These are phyloP conservation scores for Pelargonium nanum DNA, from an alignment of 345 rosid genomes.

Conservation along the genomic window DNA sequence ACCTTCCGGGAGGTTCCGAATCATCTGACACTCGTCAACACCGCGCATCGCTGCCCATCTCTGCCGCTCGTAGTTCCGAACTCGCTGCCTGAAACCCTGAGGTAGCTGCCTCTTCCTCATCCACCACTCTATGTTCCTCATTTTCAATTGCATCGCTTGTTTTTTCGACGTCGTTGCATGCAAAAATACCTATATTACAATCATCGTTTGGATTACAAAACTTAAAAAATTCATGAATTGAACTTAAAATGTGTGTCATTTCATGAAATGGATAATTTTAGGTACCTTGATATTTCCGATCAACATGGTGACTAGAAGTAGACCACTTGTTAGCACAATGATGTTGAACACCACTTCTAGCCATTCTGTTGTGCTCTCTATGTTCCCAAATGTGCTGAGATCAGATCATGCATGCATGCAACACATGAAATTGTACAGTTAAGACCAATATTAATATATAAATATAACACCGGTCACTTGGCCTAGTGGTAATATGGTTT, in stretches of 20 bases:
- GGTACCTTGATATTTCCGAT: conserved; percentile 93
- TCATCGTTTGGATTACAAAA: no score
- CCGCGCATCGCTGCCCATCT: conserved; percentile 99
- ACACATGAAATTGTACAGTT: no score
- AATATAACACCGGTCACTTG: no score
- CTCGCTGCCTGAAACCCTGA: conserved; percentile 70
- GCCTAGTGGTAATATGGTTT: no score
- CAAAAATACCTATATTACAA: conserved; percentile 50
- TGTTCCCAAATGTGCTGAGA: conserved; percentile 77
- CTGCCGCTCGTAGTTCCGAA: conserved; percentile 85
- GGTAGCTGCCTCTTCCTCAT: conserved; percentile 89
- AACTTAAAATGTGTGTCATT: no score
- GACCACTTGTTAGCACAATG: conserved; percentile 84
- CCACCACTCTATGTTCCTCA: conserved; percentile 99
- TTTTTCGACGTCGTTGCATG: conserved; percentile 92
- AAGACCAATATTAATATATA: no score
- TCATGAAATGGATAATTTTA: no score
- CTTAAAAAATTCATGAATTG: no score
- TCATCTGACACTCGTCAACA: conserved; percentile 82
- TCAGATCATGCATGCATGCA: not conserved
- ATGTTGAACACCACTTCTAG: conserved; percentile 91
- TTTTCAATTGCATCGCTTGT: conserved; percentile 92
- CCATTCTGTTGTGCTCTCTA: conserved; percentile 98
- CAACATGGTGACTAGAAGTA: conserved; percentile 85
- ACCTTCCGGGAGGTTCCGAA: conserved; percentile 80